Evolutionary conservation across 2,329 filamentous ascomycete species (phyloP).

Genomic region (Pseudogymnoascus sp.): DNA sequence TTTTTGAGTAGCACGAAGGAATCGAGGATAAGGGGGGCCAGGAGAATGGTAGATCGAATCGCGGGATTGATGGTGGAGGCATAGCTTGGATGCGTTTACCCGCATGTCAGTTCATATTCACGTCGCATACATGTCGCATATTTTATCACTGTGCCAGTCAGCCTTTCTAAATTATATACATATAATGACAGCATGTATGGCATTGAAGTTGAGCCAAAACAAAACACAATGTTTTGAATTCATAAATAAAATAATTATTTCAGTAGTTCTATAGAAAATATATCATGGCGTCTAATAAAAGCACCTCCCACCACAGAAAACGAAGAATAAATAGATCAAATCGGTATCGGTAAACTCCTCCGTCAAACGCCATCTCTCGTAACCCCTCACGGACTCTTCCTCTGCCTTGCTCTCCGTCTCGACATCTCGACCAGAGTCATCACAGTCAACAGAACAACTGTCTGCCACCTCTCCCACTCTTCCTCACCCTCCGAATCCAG

Average conservation of each 20-base stretch:
- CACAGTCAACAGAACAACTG: neutral
- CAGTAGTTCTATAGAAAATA: neutral
- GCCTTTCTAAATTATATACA: too few relatives aligned
- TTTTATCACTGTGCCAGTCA: neutral
- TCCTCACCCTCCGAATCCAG: neutral
- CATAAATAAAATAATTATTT: neutral
- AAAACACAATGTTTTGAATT: neutral
- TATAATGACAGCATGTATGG: too few relatives aligned
- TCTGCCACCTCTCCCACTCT: neutral
- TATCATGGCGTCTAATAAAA: too few relatives aligned
- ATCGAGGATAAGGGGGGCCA: slow-evolving; percentile 44
- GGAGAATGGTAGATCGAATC: slow-evolving; percentile 29
- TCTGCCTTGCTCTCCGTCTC: neutral
- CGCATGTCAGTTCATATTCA: neutral
- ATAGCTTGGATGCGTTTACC: neutral
- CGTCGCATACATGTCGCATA: neutral
- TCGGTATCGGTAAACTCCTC: neutral
- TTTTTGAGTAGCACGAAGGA: slow-evolving; percentile 42
- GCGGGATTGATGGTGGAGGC: neutral
- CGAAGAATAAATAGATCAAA: slow-evolving; percentile 16
- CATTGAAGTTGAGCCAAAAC: neutral
- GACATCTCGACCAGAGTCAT: neutral
- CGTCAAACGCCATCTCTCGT: neutral
- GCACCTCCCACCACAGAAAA: neutral
- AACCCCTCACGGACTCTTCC: neutral